Evolutionary conservation across 176 grass and related monocot genomes (phyloP).

Genomic region (Zoysia pacifica): DNA sequence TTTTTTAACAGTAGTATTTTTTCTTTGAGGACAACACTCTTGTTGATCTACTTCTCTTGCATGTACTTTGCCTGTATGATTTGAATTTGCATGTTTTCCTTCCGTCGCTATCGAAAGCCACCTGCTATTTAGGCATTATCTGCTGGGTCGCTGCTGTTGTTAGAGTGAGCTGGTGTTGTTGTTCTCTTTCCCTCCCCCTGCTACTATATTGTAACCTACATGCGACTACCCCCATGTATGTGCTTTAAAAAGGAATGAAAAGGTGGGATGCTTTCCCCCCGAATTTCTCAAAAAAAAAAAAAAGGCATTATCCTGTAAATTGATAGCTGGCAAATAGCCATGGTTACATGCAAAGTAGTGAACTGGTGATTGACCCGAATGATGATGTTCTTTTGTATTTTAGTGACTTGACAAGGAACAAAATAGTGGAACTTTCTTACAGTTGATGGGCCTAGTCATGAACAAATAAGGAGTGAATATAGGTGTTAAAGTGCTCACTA

Average conservation of each 20-base stretch:
- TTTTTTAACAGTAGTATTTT: background rate
- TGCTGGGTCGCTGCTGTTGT: background rate
- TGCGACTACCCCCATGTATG: too few species aligned
- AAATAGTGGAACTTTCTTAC: conserved; percentile 7
- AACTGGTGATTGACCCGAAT: conserved; percentile 8
- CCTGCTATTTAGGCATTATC: conserved; percentile 7
- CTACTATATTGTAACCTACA: too few species aligned
- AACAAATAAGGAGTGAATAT: background rate
- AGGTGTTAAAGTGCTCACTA: conserved; percentile 16
- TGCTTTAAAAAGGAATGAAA: too few species aligned
- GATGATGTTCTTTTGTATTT: background rate
- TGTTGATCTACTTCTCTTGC: background rate
- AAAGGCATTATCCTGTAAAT: background rate
- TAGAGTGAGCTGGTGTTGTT: too few species aligned
- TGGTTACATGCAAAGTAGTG: background rate
- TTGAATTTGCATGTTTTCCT: background rate
- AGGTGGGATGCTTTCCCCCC: too few species aligned
- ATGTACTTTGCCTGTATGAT: background rate
- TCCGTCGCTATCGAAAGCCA: background rate
- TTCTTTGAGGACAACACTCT: conserved; percentile 13
- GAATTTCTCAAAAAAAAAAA: too few species aligned
- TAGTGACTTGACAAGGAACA: conserved; percentile 12
- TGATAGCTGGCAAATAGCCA: conserved; percentile 2
- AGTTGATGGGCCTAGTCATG: background rate
- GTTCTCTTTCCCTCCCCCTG: too few species aligned